These are phyloP conservation scores for Solanum chiquidenum DNA, from an alignment of 257 asterid species.

Conservation along the genomic window DNA sequence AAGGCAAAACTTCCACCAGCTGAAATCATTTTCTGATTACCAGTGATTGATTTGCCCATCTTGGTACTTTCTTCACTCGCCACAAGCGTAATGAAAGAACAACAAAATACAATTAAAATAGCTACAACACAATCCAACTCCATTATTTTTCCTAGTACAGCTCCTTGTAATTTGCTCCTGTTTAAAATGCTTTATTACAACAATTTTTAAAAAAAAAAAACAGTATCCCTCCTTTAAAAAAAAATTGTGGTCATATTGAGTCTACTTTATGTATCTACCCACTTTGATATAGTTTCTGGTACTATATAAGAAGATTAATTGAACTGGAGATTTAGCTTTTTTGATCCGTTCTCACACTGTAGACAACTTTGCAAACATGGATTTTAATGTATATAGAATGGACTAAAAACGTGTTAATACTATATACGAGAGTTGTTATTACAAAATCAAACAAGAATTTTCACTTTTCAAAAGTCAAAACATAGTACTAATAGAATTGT, in stretches of 20 bases:
- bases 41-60: not conserved
- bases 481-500: not conserved
- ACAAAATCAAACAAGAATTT: not conserved
- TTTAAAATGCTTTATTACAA: not conserved
- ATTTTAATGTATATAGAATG: too few relatives aligned
- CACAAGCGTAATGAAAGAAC: not conserved
- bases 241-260: not conserved
- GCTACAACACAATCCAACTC: not conserved
- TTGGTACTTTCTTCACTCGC: not conserved
- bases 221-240: not conserved
- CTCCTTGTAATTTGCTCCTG: not conserved
- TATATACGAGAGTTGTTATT: too few relatives aligned
- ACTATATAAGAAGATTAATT: not conserved
- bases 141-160: not conserved
- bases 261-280: not conserved
- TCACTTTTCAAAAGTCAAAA: not conserved
- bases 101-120: not conserved
- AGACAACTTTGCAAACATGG: not conserved
- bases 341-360: not conserved
- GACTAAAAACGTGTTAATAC: too few relatives aligned
- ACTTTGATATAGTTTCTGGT: not conserved
- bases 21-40: slow-evolving; percentile 1
- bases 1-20: not conserved
- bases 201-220: not conserved
- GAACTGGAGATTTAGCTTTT: not conserved